Evolutionary conservation across 164 flowering plant genomes (phyloP).

Genomic region (Umbellularia californica): DNA sequence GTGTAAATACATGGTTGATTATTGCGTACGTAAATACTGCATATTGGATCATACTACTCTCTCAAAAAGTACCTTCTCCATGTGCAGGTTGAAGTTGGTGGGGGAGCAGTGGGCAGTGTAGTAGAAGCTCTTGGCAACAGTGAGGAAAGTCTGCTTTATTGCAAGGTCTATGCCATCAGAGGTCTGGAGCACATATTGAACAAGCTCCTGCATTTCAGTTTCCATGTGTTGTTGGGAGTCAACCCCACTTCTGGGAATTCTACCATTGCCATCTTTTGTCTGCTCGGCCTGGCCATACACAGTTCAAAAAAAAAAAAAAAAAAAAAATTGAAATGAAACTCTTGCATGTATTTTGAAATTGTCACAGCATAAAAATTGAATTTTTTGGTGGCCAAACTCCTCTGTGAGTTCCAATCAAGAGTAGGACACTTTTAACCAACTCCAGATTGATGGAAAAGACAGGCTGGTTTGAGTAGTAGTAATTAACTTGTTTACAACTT

Average conservation of each 20-base stretch:
- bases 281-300: background rate
- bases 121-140: conserved; percentile 57
- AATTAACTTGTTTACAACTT: too few species aligned
- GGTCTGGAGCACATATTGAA: conserved; percentile 38
- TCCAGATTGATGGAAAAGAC: too few species aligned
- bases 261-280: background rate
- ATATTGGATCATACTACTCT: conserved; percentile 32
- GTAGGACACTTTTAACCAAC: too few species aligned
- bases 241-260: background rate
- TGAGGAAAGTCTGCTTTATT: conserved; percentile 49
- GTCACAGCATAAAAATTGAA: background rate
- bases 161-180: conserved; percentile 31
- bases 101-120: conserved; percentile 49
- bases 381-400: background rate
- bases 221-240: conserved; percentile 26
- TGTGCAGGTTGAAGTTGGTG: conserved; percentile 41
- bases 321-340: background rate
- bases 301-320: background rate
- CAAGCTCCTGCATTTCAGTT: conserved; percentile 60
- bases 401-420: too few species aligned
- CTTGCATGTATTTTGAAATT: background rate
- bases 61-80: conserved; percentile 66
- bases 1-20: background rate
- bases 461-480: too few species aligned
- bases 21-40: too few species aligned